These are phyloP conservation scores for Alternaria brassicicola DNA, from an alignment of 2,329 filamentous ascomycete species.

Conservation along the genomic window DNA sequence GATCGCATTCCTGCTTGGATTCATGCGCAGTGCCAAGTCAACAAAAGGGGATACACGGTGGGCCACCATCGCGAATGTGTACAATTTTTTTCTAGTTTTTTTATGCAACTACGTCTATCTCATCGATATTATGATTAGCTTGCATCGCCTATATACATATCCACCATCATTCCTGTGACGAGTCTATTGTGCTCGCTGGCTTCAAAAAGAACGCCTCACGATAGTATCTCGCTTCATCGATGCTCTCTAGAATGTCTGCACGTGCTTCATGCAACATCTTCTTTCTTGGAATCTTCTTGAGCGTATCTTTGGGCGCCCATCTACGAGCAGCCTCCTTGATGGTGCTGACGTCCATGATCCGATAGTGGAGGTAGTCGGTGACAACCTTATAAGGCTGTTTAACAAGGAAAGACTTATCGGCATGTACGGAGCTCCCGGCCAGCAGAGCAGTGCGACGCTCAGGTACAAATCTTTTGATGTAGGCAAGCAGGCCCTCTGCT, in stretches of 20 bases:
- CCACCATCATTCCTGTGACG: background rate
- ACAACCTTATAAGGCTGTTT: conserved; percentile 75
- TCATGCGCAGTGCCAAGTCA: background rate
- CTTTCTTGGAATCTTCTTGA: conserved; percentile 72
- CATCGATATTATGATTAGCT: background rate
- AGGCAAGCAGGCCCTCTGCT: conserved; percentile 73
- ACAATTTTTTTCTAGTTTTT: background rate
- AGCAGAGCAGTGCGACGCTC: conserved; percentile 71
- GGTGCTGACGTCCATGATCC: conserved; percentile 88
- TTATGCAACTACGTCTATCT: background rate
- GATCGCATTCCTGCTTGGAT: background rate
- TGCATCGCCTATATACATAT: background rate
- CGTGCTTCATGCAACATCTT: conserved; percentile 78
- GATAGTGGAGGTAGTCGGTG: conserved; percentile 80
- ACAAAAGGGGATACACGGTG: background rate
- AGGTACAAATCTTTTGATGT: conserved; percentile 76
- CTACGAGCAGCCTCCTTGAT: conserved; percentile 88
- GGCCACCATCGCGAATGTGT: background rate
- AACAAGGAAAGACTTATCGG: conserved; percentile 81
- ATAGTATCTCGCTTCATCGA: conserved; percentile 88
- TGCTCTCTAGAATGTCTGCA: conserved; percentile 93
- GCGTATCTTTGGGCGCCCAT: conserved; percentile 71
- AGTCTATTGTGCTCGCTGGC: conserved; percentile 2
- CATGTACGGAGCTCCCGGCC: conserved; percentile 92
- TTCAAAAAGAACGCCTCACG: conserved; percentile 68